phyloP scores from a whole-genome alignment of 2,329 filamentous ascomycete genomes.

The Eutypa lata region DNA sequence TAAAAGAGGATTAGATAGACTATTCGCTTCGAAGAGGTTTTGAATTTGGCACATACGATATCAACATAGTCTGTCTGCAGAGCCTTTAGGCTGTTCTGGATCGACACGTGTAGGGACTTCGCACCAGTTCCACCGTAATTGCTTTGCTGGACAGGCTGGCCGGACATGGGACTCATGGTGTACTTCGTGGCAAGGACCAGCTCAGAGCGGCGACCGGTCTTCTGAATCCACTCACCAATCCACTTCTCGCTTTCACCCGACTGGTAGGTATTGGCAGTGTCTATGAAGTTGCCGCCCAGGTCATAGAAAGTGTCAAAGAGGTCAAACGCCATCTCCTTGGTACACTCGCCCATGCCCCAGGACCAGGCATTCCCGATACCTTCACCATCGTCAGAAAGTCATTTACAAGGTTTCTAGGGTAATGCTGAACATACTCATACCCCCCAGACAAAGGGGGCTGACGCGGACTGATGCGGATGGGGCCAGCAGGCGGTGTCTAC shows the following conservation, averaged over 20 bases:
- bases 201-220: too few species aligned
- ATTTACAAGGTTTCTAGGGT: not conserved
- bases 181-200: conserved; percentile 55
- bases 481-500: not conserved
- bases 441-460: too few species aligned
- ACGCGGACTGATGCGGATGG: too few species aligned
- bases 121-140: conserved; percentile 54
- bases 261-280: conserved; percentile 57
- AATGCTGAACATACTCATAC: not conserved
- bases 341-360: conserved; percentile 37
- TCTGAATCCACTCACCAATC: conserved; percentile 41
- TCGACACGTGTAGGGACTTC: conserved; percentile 53
- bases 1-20: too few species aligned
- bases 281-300: conserved; percentile 64
- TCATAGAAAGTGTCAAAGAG: conserved; percentile 54
- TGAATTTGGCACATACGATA: conserved; percentile 14
- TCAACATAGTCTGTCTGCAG: conserved; percentile 56
- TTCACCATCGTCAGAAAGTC: not conserved
- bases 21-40: too few species aligned
- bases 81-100: conserved; percentile 52
- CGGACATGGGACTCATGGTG: conserved; percentile 36
- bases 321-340: conserved; percentile 44
- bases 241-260: conserved; percentile 51
- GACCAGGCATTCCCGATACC: conserved; percentile 41
- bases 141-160: conserved; percentile 10